Percentiles rank a stretch among this genome's conserved stretches.
Evolutionary conservation across 345 rosid species (phyloP).

Genomic region (Syzygium aqueum): DNA sequence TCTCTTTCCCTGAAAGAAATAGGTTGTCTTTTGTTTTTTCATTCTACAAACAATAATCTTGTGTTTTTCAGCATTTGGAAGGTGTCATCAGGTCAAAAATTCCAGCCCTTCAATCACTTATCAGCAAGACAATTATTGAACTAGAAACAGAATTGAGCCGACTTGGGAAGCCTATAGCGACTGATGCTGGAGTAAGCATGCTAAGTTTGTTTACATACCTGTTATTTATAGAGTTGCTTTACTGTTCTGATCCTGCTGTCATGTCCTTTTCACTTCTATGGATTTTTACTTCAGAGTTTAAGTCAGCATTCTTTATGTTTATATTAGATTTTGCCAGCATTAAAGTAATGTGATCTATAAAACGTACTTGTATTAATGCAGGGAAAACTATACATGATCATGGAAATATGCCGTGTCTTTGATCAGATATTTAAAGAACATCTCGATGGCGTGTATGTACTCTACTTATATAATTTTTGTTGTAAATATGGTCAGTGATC

Average conservation of each 20-base stretch:
- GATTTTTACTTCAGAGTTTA: not conserved
- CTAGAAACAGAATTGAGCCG: conserved; percentile 80
- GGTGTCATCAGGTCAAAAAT: conserved; percentile 90
- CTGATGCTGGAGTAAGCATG: conserved; percentile 82
- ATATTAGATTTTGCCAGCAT: not conserved
- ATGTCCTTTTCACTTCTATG: not conserved
- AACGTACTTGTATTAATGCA: conserved; percentile 4
- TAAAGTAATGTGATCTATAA: not conserved
- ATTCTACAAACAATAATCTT: conserved; percentile 3
- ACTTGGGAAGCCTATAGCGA: conserved; percentile 87
- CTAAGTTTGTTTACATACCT: not conserved
- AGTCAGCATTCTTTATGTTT: not conserved
- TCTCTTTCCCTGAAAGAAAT: not conserved
- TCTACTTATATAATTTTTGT: not conserved
- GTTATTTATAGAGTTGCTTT: not conserved
- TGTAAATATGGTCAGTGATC: not conserved
- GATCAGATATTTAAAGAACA: conserved; percentile 94
- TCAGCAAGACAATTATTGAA: conserved; percentile 72
- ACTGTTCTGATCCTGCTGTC: not conserved
- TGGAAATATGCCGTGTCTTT: conserved; percentile 92
- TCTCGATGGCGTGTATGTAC: conserved; percentile 74
- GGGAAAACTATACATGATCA: conserved; percentile 87
- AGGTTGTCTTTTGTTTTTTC: not conserved
- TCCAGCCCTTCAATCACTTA: conserved; percentile 88
- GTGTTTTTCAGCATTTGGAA: conserved; percentile 80